Evolutionary conservation across 306 rosid genomes (phyloP).

Genomic region (Arachis hypogaea): DNA sequence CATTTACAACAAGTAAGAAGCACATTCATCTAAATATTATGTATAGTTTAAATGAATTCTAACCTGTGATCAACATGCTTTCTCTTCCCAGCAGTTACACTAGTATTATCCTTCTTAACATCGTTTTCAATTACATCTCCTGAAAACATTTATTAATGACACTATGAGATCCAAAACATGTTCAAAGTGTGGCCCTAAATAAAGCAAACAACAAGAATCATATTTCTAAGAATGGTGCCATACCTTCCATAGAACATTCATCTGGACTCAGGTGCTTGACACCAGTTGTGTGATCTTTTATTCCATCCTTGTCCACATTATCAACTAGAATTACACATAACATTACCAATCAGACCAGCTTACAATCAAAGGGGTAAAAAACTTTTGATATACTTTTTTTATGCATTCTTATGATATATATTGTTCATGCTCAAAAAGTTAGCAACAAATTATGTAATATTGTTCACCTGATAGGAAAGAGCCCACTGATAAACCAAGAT

Average conservation of each 20-base stretch:
- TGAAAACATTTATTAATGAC: conserved; percentile 51
- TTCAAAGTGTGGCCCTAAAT: conserved; percentile 16
- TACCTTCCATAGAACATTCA: conserved; percentile 53
- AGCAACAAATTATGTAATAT: conserved; percentile 5
- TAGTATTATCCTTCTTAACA: conserved; percentile 49
- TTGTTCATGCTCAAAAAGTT: conserved; percentile 20
- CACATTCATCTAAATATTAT: conserved; percentile 11
- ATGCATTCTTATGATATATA: conserved; percentile 26
- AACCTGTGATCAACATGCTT: conserved; percentile 68
- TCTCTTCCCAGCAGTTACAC: conserved; percentile 65
- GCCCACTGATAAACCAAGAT: conserved; percentile 78
- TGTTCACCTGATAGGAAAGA: conserved; percentile 66
- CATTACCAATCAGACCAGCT: conserved; percentile 41
- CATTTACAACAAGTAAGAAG: conserved; percentile 21
- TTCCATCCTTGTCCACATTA: conserved; percentile 43
- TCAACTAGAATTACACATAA: conserved; percentile 56
- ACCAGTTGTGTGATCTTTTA: conserved; percentile 50
- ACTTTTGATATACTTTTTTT: too few relatives aligned
- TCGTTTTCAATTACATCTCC: conserved; percentile 55
- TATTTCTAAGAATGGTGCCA: conserved; percentile 36
- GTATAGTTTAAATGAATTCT: conserved; percentile 38
- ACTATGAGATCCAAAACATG: conserved; percentile 28
- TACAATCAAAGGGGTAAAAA: conserved; percentile 18
- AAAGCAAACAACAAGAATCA: conserved; percentile 30
- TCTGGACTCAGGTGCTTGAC: conserved; percentile 43